phyloP scores from a whole-genome alignment of 495 filamentous ascomycete genomes.

The Lepidopterella palustris region DNA sequence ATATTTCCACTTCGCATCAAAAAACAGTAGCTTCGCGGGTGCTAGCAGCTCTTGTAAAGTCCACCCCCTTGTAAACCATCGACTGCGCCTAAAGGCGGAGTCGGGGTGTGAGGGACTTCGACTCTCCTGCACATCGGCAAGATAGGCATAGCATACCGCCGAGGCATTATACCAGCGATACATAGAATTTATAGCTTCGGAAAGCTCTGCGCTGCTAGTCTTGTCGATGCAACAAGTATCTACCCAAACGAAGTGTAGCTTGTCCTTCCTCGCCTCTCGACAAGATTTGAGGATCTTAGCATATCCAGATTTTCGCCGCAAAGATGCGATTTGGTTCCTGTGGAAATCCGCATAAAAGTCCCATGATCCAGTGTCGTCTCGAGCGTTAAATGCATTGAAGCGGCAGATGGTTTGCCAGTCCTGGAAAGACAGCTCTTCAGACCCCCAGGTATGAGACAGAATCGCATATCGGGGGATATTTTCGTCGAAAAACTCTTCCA shows the following conservation, averaged over 20 bases:
- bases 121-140: conserved; percentile 10
- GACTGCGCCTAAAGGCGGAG: neutral
- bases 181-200: conserved; percentile 44
- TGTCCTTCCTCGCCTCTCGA: neutral
- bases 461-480: neutral
- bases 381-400: no score
- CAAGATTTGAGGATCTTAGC: neutral
- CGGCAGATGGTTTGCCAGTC: no score
- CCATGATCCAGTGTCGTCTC: no score
- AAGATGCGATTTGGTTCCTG: neutral
- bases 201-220: conserved; percentile 34
- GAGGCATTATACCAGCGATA: conserved; percentile 25
- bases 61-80: conserved; percentile 28
- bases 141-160: conserved; percentile 17
- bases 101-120: neutral
- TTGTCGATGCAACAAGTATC: conserved; percentile 22
- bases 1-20: conserved; percentile 5
- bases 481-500: neutral
- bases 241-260: neutral
- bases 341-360: no score
- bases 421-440: neutral
- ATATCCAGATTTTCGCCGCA: neutral
- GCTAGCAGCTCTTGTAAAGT: conserved; percentile 25
- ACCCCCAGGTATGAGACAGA: neutral
- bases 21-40: conserved; percentile 11